phyloP scores from a whole-genome alignment of 2,329 filamentous ascomycete genomes.

The Claviceps africana region DNA sequence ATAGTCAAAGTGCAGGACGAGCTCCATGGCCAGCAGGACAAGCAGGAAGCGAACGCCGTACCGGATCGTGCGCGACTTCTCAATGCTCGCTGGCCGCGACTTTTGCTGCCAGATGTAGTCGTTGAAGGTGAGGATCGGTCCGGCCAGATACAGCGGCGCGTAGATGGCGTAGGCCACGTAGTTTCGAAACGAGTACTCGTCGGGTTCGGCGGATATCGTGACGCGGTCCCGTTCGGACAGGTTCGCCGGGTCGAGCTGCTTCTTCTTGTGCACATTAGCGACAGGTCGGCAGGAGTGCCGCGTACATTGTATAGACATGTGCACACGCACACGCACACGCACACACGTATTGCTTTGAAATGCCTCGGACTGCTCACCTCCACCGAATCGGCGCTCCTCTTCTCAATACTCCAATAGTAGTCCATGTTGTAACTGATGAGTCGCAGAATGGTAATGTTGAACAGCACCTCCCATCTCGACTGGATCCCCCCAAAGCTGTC shows the following conservation, averaged over 20 bases:
- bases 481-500: slow-evolving; percentile 76
- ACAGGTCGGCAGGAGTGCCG: slow-evolving; percentile 4
- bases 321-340: too few species aligned
- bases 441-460: slow-evolving; percentile 87
- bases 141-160: slow-evolving; percentile 80
- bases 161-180: slow-evolving; percentile 86
- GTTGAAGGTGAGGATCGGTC: slow-evolving; percentile 93
- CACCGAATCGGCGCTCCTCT: slow-evolving; percentile 48
- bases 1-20: slow-evolving; percentile 84
- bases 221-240: slow-evolving; percentile 84
- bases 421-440: slow-evolving; percentile 96
- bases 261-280: slow-evolving; percentile 79
- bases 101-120: slow-evolving; percentile 85
- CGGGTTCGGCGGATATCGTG: slow-evolving; percentile 52
- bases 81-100: slow-evolving; percentile 59
- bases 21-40: slow-evolving; percentile 74
- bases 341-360: too few species aligned
- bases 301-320: not conserved
- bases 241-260: slow-evolving; percentile 75
- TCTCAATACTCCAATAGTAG: slow-evolving; percentile 79
- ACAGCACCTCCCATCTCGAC: slow-evolving; percentile 87
- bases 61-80: slow-evolving; percentile 53
- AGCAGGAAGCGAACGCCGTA: slow-evolving; percentile 76
- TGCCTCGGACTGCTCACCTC: slow-evolving; percentile 49
- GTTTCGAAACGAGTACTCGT: slow-evolving; percentile 68